A percentile compares a stretch with the other conserved stretches of the same genome.
These are phyloP conservation scores for Ophiostoma ips DNA, from an alignment of 2,329 filamentous ascomycete species.

Conservation along the genomic window DNA sequence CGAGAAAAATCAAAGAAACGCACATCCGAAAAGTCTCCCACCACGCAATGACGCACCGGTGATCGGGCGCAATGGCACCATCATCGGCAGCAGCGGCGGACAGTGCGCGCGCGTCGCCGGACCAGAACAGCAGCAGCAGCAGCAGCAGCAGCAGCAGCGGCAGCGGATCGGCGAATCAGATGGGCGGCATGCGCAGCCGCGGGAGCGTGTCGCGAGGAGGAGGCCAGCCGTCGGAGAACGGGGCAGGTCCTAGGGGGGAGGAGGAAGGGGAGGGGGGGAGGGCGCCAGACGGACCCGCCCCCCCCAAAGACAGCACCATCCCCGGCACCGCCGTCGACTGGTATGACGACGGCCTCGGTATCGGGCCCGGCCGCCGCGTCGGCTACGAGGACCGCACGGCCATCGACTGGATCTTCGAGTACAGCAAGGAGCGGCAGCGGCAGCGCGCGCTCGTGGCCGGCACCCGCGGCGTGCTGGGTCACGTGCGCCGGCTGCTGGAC, in stretches of 20 bases:
- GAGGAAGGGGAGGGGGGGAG: too few species aligned
- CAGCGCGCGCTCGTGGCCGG: slow-evolving; percentile 61
- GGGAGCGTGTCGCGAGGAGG: too few species aligned
- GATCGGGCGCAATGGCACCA: slow-evolving; percentile 8
- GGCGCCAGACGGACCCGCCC: neutral
- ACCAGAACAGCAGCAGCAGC: too few species aligned
- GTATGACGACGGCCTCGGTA: slow-evolving; percentile 74
- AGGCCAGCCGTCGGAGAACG: neutral
- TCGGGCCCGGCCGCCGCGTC: slow-evolving; percentile 73
- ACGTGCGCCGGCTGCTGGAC: slow-evolving; percentile 61
- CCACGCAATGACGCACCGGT: slow-evolving; percentile 7
- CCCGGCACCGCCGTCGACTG: slow-evolving; percentile 50
- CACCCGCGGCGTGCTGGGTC: slow-evolving; percentile 57
- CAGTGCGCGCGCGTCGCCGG: too few species aligned
- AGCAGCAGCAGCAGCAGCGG: neutral
- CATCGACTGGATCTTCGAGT: slow-evolving; percentile 99
- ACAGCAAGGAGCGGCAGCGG: slow-evolving; percentile 86
- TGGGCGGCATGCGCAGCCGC: too few species aligned
- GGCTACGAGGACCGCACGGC: slow-evolving; percentile 94
- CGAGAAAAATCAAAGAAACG: too few species aligned
- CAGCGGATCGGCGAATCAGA: too few species aligned
- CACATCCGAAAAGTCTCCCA: neutral
- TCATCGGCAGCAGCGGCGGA: slow-evolving; percentile 6
- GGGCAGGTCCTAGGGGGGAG: too few species aligned
- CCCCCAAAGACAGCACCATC: neutral